Base-by-base conservation (phyloP, 1,139 yeast genomes). In the Debaryomycetaceae sp. region DNA sequence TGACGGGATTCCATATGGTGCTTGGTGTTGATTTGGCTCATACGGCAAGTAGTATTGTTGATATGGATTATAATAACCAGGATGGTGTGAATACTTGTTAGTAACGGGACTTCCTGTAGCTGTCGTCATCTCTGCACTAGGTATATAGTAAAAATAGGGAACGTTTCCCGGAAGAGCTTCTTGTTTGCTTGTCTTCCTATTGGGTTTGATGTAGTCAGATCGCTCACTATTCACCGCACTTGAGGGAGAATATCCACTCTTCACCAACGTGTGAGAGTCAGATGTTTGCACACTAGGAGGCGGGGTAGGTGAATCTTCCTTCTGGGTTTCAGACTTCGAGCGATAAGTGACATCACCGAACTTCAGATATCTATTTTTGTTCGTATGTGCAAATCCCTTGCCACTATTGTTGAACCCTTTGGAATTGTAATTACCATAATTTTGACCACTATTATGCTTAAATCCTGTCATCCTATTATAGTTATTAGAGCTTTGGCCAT, bases 71-170 rank as follows among this genome's bases (percentile, higher is more conserved):
- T 55, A 59, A 42, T 51, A 58, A 22, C 47, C 47, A 24, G 50
- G 40, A 13, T 49, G 47, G 3, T 38, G 37, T 23, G 47, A 36
- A 7, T 35, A 41, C 27, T 41, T 41, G 11, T 35, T 36, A 34
- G 46, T 24, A 9, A 29, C 34, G 14, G 49, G 39, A 38, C 42
- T 45, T 37, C 45, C 43, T 24, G 41, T 27, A 9, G 39, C 42
- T 13, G 27, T 42, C 14, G 35, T 34, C 23, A 47, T 38, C 34
- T 50, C 59, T 34, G 45, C 45, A 34, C 46, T 50, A 13, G 66
- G 66, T 24, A 62, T 51, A 45, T 60, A 60, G 48, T 59, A 60
- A 43, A 56, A 62, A 39, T 55, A 58, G 6, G 65, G 62, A 13
- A 51, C 47, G 33, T 44, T 46, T n/a, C 41, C 42, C 23, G 37